A percentile compares a stretch with the other conserved stretches of the same genome.
phyloP scores from a whole-genome alignment of 1,284 basidiomycete genomes.

The Boletellus sp. region DNA sequence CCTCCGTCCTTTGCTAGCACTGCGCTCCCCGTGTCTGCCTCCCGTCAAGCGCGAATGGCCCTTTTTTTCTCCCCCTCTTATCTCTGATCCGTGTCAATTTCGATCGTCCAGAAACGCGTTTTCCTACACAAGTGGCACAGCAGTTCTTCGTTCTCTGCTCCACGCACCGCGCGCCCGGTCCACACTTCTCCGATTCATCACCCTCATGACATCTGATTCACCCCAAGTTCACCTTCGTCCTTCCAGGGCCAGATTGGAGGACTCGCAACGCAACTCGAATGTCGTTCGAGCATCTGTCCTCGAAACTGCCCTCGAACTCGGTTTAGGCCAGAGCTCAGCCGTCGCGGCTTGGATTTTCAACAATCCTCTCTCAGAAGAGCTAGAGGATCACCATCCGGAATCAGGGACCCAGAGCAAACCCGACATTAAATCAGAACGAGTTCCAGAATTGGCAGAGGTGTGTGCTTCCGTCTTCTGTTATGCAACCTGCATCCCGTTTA shows the following conservation, averaged over 20 bases:
- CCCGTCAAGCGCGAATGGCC: slow-evolving; percentile 22
- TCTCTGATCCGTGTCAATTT: slow-evolving; percentile 17
- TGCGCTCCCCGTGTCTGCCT: background rate
- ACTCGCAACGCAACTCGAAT: slow-evolving; percentile 44
- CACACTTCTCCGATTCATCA: slow-evolving; percentile 17
- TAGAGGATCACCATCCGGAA: slow-evolving; percentile 35
- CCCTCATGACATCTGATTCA: slow-evolving; percentile 19
- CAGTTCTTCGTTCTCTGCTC: slow-evolving; percentile 2
- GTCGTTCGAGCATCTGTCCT: slow-evolving; percentile 64
- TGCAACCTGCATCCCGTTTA: background rate
- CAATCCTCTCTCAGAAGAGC: slow-evolving; percentile 49
- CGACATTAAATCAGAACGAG: slow-evolving; percentile 4
- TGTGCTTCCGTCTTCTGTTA: background rate
- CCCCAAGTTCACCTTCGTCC: slow-evolving; percentile 27
- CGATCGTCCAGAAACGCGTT: slow-evolving; percentile 14
- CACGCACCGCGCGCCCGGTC: background rate
- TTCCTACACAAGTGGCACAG: slow-evolving; percentile 1
- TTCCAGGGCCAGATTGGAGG: slow-evolving; percentile 19
- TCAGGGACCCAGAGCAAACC: background rate
- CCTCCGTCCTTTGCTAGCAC: too few species aligned
- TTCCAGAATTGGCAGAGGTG: slow-evolving; percentile 19
- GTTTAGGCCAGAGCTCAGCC: slow-evolving; percentile 50
- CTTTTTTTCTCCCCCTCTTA: slow-evolving; percentile 11
- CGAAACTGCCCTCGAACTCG: slow-evolving; percentile 63
- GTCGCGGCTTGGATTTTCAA: slow-evolving; percentile 69